These are phyloP conservation scores for Terana coerulea DNA, from an alignment of 768 basidiomycete species.

Conservation along the genomic window DNA sequence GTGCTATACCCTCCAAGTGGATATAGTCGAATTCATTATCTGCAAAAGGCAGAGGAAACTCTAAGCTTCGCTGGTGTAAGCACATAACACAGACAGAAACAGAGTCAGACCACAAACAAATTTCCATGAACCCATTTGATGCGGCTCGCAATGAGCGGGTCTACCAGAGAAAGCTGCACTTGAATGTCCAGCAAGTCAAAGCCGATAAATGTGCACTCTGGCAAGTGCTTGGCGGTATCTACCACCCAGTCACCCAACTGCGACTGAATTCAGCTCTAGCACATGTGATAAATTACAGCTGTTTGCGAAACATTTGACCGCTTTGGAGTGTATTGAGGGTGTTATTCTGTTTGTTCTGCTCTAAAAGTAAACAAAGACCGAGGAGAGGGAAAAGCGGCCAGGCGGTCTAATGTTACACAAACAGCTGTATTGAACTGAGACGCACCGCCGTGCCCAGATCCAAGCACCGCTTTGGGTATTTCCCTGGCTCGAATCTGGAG, in stretches of 20 bases:
- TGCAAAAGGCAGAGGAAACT: constrained; percentile 69
- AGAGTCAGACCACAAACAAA: constrained; percentile 44
- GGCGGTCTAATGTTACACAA: background rate
- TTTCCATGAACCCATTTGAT: constrained; percentile 73
- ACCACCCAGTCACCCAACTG: constrained; percentile 66
- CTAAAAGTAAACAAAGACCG: no score
- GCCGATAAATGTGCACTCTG: constrained; percentile 60
- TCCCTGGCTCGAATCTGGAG: background rate
- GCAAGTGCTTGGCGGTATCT: constrained; percentile 67
- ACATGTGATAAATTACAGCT: no score
- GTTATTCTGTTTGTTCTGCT: no score
- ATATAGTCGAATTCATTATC: constrained; percentile 78
- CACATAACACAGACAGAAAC: background rate
- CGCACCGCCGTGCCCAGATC: constrained; percentile 14
- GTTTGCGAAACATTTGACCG: no score
- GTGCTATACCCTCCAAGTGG: constrained; percentile 37
- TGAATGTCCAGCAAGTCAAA: constrained; percentile 75
- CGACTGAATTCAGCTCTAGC: background rate
- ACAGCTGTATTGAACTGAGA: background rate
- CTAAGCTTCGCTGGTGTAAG: constrained; percentile 41
- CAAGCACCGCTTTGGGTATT: constrained; percentile 10
- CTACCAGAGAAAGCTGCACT: constrained; percentile 47
- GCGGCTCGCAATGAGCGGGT: constrained; percentile 45
- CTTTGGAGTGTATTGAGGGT: no score
- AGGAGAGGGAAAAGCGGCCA: no score